Evolutionary conservation across 2,329 filamentous ascomycete genomes (phyloP), one percentile per base, ranked within the genome.

Genomic region (Hirsutella rhossiliensis): DNA sequence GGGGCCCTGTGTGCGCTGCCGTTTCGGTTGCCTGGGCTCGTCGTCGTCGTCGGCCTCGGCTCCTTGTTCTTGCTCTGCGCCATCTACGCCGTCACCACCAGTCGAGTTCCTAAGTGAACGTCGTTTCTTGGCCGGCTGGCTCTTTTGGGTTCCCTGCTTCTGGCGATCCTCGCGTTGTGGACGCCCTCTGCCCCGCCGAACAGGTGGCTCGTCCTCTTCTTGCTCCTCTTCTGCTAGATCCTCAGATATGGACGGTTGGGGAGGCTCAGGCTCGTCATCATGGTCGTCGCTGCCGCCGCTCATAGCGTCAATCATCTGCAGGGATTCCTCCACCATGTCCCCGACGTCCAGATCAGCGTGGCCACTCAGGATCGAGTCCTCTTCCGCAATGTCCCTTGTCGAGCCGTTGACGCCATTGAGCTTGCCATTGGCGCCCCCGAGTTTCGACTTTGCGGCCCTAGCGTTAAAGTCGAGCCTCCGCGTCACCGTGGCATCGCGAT

Each of bases 391-490:
- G 31, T 62, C 60, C 9, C 50, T 49, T n/a, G 53, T 51, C 15
- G 45, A 40, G 40, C 65, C 51, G 52, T 62, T 57, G 11, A 55
- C 37, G 9, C 59, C 57, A 32, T 62, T 59, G 57, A 52, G 38
- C 56, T 41, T 3, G 27, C 34, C 38, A 46, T 52, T 11, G 23
- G 43, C 42, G 47, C 38, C 39, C 34, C 23, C 49, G 17, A 36
- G 17, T 17, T n/a, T 37, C 34, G 34, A 37, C 34, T 37, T 37
- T 5, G n/a, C 45, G 30, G 52, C 42, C 29, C 51, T 53, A 40
- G 52, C 49, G 28, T 57, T 56, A 46, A 80, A 81, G 54, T 81
- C 67, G 9, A 83, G 62, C 36, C 64, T 67, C 43, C 78, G 69
- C 45, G 69, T 75, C 13, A 78, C 71, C 5, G 67, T 63, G 20